phyloP scores from a whole-genome alignment of 1,284 basidiomycete species.

The Puccinia horiana region DNA sequence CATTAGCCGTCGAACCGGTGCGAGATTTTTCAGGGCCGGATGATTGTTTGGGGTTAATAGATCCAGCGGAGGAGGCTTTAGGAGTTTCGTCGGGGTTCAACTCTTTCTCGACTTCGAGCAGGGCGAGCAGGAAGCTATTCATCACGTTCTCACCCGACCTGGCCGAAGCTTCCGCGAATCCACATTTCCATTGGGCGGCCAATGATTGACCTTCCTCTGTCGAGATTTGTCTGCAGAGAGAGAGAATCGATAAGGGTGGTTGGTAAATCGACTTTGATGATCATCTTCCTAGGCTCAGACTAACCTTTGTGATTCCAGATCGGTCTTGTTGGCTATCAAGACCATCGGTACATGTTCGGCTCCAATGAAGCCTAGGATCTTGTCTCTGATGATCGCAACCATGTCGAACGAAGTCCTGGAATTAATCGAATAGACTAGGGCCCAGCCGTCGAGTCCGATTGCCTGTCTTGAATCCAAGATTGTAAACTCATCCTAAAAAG shows the following conservation, averaged over 20 bases:
- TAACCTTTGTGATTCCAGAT: constrained; percentile 44
- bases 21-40: background rate
- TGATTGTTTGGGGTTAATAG: background rate
- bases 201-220: constrained; percentile 36
- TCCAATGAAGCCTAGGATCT: constrained; percentile 43
- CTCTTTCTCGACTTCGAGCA: constrained; percentile 44
- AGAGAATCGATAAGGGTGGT: background rate
- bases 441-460: constrained; percentile 55
- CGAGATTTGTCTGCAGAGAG: constrained; percentile 35
- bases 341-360: constrained; percentile 45
- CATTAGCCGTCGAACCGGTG: background rate
- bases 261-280: no score
- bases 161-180: constrained; percentile 46
- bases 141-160: constrained; percentile 40
- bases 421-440: constrained; percentile 46
- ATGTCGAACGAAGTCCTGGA: constrained; percentile 46
- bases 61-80: background rate
- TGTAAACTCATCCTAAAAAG: constrained; percentile 42
- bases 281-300: no score
- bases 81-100: constrained; percentile 39
- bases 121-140: constrained; percentile 32
- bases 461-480: constrained; percentile 56
- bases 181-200: constrained; percentile 30
- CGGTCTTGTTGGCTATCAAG: constrained; percentile 41
- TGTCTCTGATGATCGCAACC: constrained; percentile 47